phyloP scores from a whole-genome alignment of 2,329 filamentous ascomycete species.

The Penicillium expansum region DNA sequence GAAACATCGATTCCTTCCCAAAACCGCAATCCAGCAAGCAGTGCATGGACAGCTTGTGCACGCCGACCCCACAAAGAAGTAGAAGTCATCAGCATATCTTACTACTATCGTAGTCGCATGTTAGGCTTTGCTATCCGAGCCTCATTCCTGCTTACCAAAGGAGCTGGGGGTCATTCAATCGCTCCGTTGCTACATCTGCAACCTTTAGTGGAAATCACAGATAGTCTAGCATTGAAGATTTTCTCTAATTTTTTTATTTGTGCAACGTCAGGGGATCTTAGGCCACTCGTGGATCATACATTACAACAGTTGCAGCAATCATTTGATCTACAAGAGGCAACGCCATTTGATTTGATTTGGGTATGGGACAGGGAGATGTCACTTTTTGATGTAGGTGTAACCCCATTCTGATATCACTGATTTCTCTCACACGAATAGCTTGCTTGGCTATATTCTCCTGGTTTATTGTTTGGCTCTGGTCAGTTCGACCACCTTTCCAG shows the following conservation, averaged over 20 bases:
- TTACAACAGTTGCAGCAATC: neutral
- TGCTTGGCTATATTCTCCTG: too few relatives aligned
- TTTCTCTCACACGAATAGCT: neutral
- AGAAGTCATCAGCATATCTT: neutral
- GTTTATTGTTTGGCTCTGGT: too few relatives aligned
- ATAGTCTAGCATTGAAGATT: neutral
- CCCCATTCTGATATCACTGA: neutral
- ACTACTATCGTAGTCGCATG: neutral
- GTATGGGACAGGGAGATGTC: neutral
- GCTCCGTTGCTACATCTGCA: neutral
- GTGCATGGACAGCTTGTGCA: neutral
- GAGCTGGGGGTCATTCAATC: neutral
- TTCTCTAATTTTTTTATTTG: too few relatives aligned
- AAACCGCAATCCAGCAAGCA: neutral
- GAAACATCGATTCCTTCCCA: neutral
- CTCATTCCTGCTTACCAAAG: neutral
- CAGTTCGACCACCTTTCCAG: too few relatives aligned
- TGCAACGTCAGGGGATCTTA: too few relatives aligned
- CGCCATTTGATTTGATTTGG: neutral
- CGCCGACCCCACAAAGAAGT: neutral
- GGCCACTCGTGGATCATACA: too few relatives aligned
- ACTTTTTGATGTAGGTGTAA: neutral
- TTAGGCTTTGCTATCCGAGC: neutral
- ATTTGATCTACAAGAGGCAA: neutral
- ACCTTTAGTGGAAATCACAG: accelerated